phyloP scores from a whole-genome alignment of 352 stramenopile species.

The Phytopythium sindhum region DNA sequence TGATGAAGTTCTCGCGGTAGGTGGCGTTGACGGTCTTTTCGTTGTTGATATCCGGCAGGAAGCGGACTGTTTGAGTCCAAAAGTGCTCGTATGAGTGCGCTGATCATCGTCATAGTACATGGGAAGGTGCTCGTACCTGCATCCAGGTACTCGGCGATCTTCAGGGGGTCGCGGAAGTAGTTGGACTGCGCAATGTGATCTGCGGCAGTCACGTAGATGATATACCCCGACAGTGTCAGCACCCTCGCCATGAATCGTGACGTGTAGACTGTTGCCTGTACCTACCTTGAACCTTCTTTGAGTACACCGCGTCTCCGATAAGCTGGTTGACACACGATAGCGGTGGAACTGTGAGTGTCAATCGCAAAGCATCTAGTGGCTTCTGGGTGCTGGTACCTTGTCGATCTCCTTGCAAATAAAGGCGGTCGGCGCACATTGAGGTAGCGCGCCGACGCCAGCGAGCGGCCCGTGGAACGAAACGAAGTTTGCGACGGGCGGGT shows the following conservation, averaged over 20 bases:
- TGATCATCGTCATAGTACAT: neutral
- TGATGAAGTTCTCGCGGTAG: conserved; percentile 88
- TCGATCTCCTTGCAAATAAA: conserved; percentile 87
- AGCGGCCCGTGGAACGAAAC: conserved; percentile 91
- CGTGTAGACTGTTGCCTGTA: neutral
- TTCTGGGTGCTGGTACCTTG: conserved; percentile 22
- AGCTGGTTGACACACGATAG: conserved; percentile 38
- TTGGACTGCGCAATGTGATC: conserved; percentile 88
- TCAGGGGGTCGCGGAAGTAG: conserved; percentile 90
- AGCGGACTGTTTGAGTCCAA: conserved; percentile 36
- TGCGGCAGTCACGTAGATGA: conserved; percentile 15
- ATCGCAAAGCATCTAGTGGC: neutral
- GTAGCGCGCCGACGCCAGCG: conserved; percentile 86
- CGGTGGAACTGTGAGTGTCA: neutral
- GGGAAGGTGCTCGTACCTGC: conserved; percentile 33
- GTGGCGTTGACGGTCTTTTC: conserved; percentile 80
- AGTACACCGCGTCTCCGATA: conserved; percentile 86
- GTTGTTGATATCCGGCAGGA: conserved; percentile 90
- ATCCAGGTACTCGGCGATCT: conserved; percentile 64
- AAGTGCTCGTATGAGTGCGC: neutral
- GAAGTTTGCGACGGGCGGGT: conserved; percentile 89
- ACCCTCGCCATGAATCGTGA: neutral
- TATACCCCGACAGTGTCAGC: neutral
- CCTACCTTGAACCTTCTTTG: conserved; percentile 74
- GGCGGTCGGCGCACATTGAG: conserved; percentile 80